Percentiles rank a stretch among this genome's conserved stretches.
Evolutionary conservation across 179 eudicot species (phyloP).

Genomic region (Spinacia oleracea): DNA sequence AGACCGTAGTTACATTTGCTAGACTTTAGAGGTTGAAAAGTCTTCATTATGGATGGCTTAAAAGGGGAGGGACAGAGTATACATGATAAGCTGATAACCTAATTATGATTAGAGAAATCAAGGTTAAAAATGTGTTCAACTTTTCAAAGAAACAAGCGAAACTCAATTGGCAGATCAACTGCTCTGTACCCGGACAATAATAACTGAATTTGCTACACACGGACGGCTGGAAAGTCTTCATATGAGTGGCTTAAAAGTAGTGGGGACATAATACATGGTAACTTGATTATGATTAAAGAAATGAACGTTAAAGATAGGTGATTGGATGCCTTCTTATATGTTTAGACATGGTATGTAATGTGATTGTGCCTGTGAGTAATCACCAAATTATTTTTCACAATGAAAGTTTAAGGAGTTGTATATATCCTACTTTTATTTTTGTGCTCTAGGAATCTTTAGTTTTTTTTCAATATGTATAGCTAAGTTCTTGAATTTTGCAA

Average conservation of each 20-base stretch:
- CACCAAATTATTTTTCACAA: background rate
- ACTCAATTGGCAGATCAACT: background rate
- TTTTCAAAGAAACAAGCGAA: background rate
- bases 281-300: background rate
- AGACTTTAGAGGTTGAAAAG: too few species aligned
- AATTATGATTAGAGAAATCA: too few species aligned
- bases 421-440: background rate
- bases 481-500: conserved; percentile 16
- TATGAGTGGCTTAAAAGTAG: background rate
- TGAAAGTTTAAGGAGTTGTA: background rate
- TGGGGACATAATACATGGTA: background rate
- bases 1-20: too few species aligned
- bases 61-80: too few species aligned
- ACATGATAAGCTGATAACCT: too few species aligned
- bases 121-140: background rate
- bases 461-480: background rate
- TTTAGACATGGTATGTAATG: background rate
- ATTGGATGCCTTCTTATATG: background rate
- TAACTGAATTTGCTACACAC: background rate
- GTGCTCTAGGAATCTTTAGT: background rate
- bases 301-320: background rate
- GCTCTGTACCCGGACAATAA: background rate
- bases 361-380: background rate
- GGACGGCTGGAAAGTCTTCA: background rate
- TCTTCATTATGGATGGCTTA: too few species aligned